phyloP scores from a whole-genome alignment of 371 early-diverging fungal species.

The Mucor velutinosus region DNA sequence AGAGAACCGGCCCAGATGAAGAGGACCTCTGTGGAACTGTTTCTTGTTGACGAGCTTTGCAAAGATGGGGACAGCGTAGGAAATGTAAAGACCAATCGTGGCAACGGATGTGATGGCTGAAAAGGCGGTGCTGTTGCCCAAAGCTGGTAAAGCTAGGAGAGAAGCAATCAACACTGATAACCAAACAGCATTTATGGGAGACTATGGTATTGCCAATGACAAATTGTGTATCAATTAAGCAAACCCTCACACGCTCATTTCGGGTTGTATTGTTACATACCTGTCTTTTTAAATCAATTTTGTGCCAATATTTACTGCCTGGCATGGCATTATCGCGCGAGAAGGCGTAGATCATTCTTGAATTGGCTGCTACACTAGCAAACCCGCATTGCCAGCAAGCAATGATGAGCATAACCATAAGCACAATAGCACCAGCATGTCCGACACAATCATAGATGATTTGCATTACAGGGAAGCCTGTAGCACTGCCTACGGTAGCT shows the following conservation, averaged over 20 bases:
- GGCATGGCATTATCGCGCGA: conserved; percentile 76
- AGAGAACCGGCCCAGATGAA: conserved; percentile 46
- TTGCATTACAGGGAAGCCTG: conserved; percentile 52
- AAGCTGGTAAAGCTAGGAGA: conserved; percentile 45
- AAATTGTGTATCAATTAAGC: conserved; percentile 7
- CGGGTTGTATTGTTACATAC: conserved; percentile 23
- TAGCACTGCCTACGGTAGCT: conserved; percentile 35
- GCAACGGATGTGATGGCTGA: conserved; percentile 69
- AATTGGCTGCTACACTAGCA: conserved; percentile 62
- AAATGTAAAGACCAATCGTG: conserved; percentile 68
- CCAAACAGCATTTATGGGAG: conserved; percentile 62
- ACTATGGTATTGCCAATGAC: conserved; percentile 18
- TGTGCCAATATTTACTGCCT: conserved; percentile 42
- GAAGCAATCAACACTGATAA: conserved; percentile 48
- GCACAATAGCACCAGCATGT: conserved; percentile 45
- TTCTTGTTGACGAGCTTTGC: conserved; percentile 24
- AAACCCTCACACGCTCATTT: conserved; percentile 33
- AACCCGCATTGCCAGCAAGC: conserved; percentile 64
- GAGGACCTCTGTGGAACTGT: conserved; percentile 40
- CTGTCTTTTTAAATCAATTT: conserved; percentile 32
- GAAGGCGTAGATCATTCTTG: conserved; percentile 76
- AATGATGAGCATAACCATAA: conserved; percentile 57
- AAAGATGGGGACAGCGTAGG: conserved; percentile 54
- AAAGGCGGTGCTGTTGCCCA: conserved; percentile 47
- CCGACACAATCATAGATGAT: conserved; percentile 57